These are phyloP conservation scores for Verruconis gallopava DNA, from an alignment of 2,329 filamentous ascomycete species.

Conservation along the genomic window DNA sequence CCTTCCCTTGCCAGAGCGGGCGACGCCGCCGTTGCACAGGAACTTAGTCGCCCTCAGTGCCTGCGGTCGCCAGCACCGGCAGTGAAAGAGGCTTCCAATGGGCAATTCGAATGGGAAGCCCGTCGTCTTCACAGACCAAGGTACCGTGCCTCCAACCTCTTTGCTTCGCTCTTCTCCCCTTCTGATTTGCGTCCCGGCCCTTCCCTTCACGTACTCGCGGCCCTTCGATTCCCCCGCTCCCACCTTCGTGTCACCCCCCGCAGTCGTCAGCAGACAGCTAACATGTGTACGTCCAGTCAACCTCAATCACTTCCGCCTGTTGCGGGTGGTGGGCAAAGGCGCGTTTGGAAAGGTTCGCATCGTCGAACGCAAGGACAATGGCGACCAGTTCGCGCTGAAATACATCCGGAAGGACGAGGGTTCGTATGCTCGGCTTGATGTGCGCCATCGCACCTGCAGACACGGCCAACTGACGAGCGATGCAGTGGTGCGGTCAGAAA, in stretches of 20 bases:
- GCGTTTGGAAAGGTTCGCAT: conserved; percentile 98
- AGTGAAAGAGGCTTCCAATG: too few species aligned
- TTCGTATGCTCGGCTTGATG: conserved; percentile 29
- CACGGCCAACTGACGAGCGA: conserved; percentile 15
- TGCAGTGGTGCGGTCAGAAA: conserved; percentile 88
- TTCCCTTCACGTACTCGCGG: conserved; percentile 1
- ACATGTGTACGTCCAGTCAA: conserved; percentile 55
- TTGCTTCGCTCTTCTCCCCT: not conserved
- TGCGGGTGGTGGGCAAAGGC: conserved; percentile 92
- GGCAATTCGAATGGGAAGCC: conserved; percentile 93
- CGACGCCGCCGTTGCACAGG: not conserved
- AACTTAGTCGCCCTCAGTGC: not conserved
- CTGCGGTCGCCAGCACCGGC: not conserved
- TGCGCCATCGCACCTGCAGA: conserved; percentile 8
- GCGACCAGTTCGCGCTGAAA: conserved; percentile 87
- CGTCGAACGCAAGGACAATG: conserved; percentile 92
- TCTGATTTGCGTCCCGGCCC: conserved; percentile 1
- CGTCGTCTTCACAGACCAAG: conserved; percentile 84
- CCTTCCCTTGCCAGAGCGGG: not conserved
- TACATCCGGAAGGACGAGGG: conserved; percentile 99
- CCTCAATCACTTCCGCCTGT: conserved; percentile 89
- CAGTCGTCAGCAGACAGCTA: conserved; percentile 1
- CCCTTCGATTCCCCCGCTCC: not conserved
- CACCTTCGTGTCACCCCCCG: not conserved
- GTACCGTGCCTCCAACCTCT: conserved; percentile 37